Evolutionary conservation across 1,284 basidiomycete genomes (phyloP).

Genomic region (Waitea zeae): DNA sequence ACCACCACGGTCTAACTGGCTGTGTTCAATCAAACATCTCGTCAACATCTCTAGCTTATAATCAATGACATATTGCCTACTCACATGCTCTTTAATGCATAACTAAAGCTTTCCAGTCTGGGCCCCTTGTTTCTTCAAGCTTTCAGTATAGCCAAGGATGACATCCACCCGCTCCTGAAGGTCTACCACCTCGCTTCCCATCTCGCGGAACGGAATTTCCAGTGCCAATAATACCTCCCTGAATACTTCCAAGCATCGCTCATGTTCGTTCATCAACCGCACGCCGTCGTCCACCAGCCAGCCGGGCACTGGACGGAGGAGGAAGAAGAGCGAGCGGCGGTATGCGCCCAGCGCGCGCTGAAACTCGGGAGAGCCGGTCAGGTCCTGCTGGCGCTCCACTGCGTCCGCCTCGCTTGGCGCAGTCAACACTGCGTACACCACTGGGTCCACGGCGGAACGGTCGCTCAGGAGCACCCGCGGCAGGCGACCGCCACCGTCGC

Average conservation of each 20-base stretch:
- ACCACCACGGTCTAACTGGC: too few species aligned
- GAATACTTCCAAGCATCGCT: slow-evolving; percentile 22
- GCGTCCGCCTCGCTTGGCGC: slow-evolving; percentile 19
- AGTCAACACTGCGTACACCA: slow-evolving; percentile 39
- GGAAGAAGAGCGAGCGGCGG: slow-evolving; percentile 22
- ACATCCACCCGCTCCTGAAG: slow-evolving; percentile 14
- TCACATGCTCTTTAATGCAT: too few species aligned
- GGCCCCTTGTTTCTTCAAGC: too few species aligned
- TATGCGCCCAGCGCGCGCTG: slow-evolving; percentile 24
- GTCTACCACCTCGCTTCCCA: slow-evolving; percentile 23
- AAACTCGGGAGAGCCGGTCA: slow-evolving; percentile 21
- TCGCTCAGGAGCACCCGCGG: slow-evolving; percentile 31
- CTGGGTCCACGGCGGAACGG: slow-evolving; percentile 40
- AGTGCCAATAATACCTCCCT: slow-evolving; percentile 21
- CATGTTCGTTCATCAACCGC: slow-evolving; percentile 31
- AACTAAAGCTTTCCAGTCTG: too few species aligned
- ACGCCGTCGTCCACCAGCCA: slow-evolving; percentile 49
- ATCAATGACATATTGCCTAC: too few species aligned
- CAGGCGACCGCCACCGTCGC: slow-evolving; percentile 8
- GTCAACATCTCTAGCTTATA: too few species aligned
- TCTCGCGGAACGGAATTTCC: slow-evolving; percentile 25
- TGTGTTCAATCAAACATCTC: too few species aligned
- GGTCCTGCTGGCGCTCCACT: slow-evolving; percentile 13
- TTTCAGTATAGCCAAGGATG: background rate
- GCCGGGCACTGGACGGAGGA: slow-evolving; percentile 34